phyloP scores from a whole-genome alignment of 2,329 filamentous ascomycete genomes.

The Fusarium luffae region DNA sequence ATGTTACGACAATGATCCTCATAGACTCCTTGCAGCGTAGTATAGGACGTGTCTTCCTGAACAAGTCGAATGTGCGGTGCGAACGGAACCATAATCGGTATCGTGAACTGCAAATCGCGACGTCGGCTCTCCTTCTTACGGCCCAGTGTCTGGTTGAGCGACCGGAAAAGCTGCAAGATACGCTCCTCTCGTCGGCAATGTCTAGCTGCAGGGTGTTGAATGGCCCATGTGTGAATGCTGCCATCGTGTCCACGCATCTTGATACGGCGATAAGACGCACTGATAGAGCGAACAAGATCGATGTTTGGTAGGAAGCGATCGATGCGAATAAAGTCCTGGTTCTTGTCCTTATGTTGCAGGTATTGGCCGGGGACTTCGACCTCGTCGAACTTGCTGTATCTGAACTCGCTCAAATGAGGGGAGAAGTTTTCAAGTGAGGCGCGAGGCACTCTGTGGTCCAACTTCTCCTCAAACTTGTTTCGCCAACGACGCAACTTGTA shows the following conservation, averaged over 20 bases:
- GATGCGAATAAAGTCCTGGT: slow-evolving; percentile 97
- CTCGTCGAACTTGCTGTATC: slow-evolving; percentile 98
- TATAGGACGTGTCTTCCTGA: slow-evolving; percentile 93
- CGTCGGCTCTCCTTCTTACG: slow-evolving; percentile 96
- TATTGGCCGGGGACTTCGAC: slow-evolving; percentile 98
- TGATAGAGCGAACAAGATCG: slow-evolving; percentile 89
- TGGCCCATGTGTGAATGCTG: slow-evolving; percentile 94
- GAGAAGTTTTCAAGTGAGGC: slow-evolving; percentile 87
- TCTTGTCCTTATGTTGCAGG: slow-evolving; percentile 97
- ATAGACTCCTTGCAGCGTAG: slow-evolving; percentile 93
- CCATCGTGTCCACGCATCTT: slow-evolving; percentile 98
- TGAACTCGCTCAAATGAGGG: slow-evolving; percentile 93
- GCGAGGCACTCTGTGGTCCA: slow-evolving; percentile 81
- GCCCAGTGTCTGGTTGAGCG: slow-evolving; percentile 90
- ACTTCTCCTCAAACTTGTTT: slow-evolving; percentile 97
- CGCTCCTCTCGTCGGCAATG: slow-evolving; percentile 95
- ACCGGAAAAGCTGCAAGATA: slow-evolving; percentile 94
- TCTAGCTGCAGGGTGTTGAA: slow-evolving; percentile 93
- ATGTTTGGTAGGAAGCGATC: slow-evolving; percentile 97
- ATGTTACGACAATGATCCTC: slow-evolving; percentile 94
- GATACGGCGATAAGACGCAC: slow-evolving; percentile 89
- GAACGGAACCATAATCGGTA: slow-evolving; percentile 94
- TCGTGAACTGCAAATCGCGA: slow-evolving; percentile 93
- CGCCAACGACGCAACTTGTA: slow-evolving; percentile 96
- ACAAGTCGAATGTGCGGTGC: slow-evolving; percentile 95